Evolutionary conservation across 2,329 filamentous ascomycete species (phyloP), one percentile per base, ranked within the genome.

Genomic region (Setomelanomma holmii): DNA sequence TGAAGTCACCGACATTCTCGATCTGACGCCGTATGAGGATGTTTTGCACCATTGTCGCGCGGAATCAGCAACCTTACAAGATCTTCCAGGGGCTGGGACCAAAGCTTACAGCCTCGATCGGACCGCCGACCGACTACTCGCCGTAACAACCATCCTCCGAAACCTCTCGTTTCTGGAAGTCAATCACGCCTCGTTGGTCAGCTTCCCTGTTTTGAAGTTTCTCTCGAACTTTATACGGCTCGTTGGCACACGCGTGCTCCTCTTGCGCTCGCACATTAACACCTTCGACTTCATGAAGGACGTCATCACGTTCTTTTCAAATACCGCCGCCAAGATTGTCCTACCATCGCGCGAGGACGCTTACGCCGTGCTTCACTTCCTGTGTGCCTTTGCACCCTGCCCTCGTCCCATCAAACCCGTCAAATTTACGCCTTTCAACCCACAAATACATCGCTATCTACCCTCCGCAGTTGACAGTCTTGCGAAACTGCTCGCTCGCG

Each of bases 271-370:
- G 3, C 84, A 95, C 60, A 82, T 84, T 67, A 96, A 97, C 75
- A 95, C 90, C 0, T 80, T 97, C 60, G 95, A 99, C 74, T 93
- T 98, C 66, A 96, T 97, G 90, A 99, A 99, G 76, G 95, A 99
- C 73, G 81, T 92, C 23, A 86, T 98, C 51, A 88, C 91, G 14
- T 86, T 96, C 61, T 80, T 99, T 48, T 97, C 93, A 50, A 98
- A 99, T 73, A 86, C 96, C 41, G 87, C 92, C 6, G 86, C 90
- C 40, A 84, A 86, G 8, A 84, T 98, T 45, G 89, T 93, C 68
- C 80, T 99, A 34, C 89, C 92, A 1, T 89, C 89, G 17, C 88
- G 90, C 57, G 93, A 98, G 68, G 93, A 98, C 70, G 93, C 93
- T 0, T 80, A 91, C 34, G 91, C 90, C 66, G 81, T 98, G 5